Evolutionary conservation across 2,329 filamentous ascomycete species (phyloP).

Genomic region (Calonectria pseudoturangicola): DNA sequence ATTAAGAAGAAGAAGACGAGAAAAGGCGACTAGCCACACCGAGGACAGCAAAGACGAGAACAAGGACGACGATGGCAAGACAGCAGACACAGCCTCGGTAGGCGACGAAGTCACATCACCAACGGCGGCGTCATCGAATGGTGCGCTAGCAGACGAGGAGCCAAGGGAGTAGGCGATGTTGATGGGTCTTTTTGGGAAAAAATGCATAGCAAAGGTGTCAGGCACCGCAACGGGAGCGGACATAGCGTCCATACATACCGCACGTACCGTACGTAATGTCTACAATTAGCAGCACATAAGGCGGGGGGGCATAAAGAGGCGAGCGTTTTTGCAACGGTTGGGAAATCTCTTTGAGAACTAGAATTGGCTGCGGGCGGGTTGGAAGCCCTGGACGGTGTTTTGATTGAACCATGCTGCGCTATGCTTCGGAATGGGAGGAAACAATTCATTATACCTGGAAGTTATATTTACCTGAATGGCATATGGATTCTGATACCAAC

Average conservation of each 20-base stretch:
- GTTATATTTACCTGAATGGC: constrained; percentile 25
- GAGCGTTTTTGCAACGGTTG: constrained; percentile 43
- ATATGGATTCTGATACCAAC: constrained; percentile 17
- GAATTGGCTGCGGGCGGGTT: constrained; percentile 35
- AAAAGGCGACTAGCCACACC: constrained; percentile 69
- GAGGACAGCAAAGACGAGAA: constrained; percentile 54
- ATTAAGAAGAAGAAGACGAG: constrained; percentile 78
- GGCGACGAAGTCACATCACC: constrained; percentile 49
- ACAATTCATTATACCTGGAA: constrained; percentile 31
- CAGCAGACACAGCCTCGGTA: constrained; percentile 38
- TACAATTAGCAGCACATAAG: constrained; percentile 56
- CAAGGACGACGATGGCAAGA: constrained; percentile 46
- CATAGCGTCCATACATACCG: constrained; percentile 52
- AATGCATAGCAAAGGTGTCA: constrained; percentile 52
- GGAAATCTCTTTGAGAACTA: constrained; percentile 39
- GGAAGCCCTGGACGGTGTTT: constrained; percentile 39
- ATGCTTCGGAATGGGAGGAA: constrained; percentile 26
- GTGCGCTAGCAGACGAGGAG: constrained; percentile 42
- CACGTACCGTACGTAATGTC: constrained; percentile 61
- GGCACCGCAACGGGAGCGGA: constrained; percentile 42
- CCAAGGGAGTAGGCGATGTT: constrained; percentile 48
- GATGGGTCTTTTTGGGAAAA: constrained; percentile 45
- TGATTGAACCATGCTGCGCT: constrained; percentile 4
- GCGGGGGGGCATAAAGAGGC: constrained; percentile 40
- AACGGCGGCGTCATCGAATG: constrained; percentile 43